Conservation (phyloP, 305 asterid species). For the Fraxinus velutina region DNA sequence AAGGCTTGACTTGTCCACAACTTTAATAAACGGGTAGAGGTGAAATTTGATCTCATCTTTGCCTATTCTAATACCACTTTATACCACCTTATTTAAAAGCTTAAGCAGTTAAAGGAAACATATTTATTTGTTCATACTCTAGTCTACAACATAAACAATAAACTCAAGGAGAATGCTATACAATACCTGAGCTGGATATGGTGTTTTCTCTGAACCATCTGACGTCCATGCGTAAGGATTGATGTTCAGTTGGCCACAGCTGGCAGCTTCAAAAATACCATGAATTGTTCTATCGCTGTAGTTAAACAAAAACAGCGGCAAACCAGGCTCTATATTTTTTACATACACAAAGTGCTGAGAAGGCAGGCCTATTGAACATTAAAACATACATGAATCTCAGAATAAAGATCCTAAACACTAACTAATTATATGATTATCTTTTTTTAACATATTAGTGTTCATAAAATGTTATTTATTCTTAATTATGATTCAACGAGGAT, state of each 20-base stretch:
- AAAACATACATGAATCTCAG: slow-evolving; percentile 14
- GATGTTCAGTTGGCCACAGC: slow-evolving; percentile 64
- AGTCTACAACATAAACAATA: neutral
- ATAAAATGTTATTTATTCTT: neutral
- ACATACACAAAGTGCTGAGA: slow-evolving; percentile 56
- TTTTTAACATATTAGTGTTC: slow-evolving; percentile 11
- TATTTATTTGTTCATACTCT: neutral
- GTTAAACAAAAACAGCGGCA: slow-evolving; percentile 79
- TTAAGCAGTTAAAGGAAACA: neutral
- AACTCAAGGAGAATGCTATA: slow-evolving; percentile 13
- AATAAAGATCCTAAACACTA: slow-evolving; percentile 15
- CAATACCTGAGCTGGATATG: slow-evolving; percentile 79
- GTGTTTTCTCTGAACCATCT: slow-evolving; percentile 66
- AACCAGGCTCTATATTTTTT: slow-evolving; percentile 67
- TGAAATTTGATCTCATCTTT: neutral
- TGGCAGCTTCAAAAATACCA: slow-evolving; percentile 83
- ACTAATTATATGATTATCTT: slow-evolving; percentile 16
- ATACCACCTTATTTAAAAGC: neutral
- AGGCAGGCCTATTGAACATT: slow-evolving; percentile 63
- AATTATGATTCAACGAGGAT: neutral
- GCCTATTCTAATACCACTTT: neutral
- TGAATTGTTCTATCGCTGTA: slow-evolving; percentile 61
- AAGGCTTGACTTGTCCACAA: neutral
- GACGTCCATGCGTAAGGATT: slow-evolving; percentile 84
- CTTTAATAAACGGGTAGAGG: neutral